Evolutionary conservation across 345 rosid species (phyloP), one percentile per base, ranked within the genome.

Genomic region (Capsella bursapastoris): DNA sequence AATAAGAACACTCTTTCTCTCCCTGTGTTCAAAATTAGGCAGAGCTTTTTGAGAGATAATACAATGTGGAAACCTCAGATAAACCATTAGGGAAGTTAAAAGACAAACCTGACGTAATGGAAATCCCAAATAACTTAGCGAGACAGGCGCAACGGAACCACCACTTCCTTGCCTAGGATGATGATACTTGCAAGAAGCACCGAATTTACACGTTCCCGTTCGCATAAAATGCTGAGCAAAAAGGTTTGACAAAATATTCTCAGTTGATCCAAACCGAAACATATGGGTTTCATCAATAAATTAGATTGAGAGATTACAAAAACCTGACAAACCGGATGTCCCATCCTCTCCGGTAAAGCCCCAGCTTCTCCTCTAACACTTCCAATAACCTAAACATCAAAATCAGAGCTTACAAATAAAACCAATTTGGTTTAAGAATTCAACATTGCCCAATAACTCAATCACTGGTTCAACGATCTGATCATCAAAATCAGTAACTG

Each of bases 131-230:
- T 79, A 80, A 83, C 92, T 96, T 66, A 90, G 68, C 15, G 84
- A 43, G 58, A 88, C 89, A 13, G 88, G 84, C 68, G 78, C 67
- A 72, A 68, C 79, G 38, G 97, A 86, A 75, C 82, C 88, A 68
- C 79, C 79, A 41, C 89, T 96, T 53, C 90, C 97, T 72, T 83
- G 95, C 71, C 85, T 90, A 8, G 98, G 98, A 74, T 96, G 99
- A 84, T 92, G 87, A 80, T 87, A 92, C 85, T 96, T 96, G 79
- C 99, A 96, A 34, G 98, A 90, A 66, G 89, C 85, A 70, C 98
- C 98, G 58, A 87, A 96, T 79, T 87, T 96, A 73, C 99, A 96
- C 1, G 87, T 83, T 44, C 99, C 99, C n/a, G 94, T 92, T 82
- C 90, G 71, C 94, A 90, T 86, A 73, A 80, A 96, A 77, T 87